phyloP scores from a whole-genome alignment of 148 eudicot species.

The Rhododendron ferrugineum region DNA sequence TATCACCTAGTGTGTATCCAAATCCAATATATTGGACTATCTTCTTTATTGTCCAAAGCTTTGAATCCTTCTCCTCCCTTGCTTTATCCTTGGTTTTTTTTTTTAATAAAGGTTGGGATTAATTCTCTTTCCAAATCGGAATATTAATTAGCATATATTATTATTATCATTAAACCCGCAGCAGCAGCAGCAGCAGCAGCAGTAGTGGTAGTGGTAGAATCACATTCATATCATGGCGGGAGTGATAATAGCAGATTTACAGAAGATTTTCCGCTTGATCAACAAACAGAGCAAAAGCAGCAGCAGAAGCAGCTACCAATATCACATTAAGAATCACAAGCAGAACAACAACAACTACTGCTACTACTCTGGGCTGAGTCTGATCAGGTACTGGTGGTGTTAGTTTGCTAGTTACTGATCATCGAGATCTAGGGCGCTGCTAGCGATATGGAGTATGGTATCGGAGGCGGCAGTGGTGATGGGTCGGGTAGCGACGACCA shows the following conservation, averaged over 20 bases:
- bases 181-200: not conserved
- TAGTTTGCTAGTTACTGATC: not conserved
- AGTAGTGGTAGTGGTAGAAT: not conserved
- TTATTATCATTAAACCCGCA: not conserved
- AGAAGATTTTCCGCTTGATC: not conserved
- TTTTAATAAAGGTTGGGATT: not conserved
- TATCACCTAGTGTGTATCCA: not conserved
- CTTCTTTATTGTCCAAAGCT: not conserved
- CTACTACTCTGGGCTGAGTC: not conserved
- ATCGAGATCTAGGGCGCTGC: not conserved
- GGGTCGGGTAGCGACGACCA: constrained; percentile 29
- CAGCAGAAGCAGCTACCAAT: not conserved
- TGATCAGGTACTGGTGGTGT: not conserved
- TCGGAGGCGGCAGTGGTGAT: constrained; percentile 21
- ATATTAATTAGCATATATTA: not conserved
- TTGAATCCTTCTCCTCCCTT: not conserved
- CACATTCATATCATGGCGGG: not conserved
- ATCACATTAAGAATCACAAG: not conserved
- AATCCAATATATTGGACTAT: too few relatives aligned
- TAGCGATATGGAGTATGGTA: constrained; percentile 24
- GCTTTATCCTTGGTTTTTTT: not conserved
- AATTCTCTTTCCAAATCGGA: not conserved
- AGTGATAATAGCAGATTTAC: not conserved
- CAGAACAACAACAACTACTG: not conserved
- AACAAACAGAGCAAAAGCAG: not conserved